phyloP scores from a whole-genome alignment of 2,329 filamentous ascomycete genomes.

The Sclerotinia sclerotiorum region DNA sequence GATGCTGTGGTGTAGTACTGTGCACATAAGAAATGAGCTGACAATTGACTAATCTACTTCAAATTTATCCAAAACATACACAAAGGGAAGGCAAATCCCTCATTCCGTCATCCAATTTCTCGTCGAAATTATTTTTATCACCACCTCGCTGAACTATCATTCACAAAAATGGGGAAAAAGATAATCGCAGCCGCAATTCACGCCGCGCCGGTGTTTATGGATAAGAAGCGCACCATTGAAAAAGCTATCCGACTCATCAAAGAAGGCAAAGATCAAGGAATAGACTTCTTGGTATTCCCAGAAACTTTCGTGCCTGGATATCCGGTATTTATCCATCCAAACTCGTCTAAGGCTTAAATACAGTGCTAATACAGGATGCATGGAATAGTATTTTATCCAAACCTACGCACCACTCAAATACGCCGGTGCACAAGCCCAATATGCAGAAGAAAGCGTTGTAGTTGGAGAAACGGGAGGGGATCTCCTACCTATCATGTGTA shows the following conservation, averaged over 20 bases:
- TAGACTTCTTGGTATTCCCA: constrained; percentile 3
- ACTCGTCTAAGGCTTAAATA: no score
- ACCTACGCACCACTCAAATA: background rate
- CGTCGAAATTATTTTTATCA: no score
- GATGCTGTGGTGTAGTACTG: background rate
- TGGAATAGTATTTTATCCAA: background rate
- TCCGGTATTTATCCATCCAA: background rate
- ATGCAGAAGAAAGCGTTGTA: constrained; percentile 1
- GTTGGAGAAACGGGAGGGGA: background rate
- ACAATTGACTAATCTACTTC: no score
- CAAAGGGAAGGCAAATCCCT: background rate
- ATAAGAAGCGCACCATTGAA: background rate
- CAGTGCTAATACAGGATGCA: background rate
- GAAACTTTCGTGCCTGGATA: constrained; percentile 18
- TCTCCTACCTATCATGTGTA: constrained; percentile 4
- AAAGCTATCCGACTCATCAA: background rate
- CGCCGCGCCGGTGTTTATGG: constrained; percentile 8
- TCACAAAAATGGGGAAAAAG: background rate
- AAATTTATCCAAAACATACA: background rate
- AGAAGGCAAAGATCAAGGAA: background rate
- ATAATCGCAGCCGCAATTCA: background rate
- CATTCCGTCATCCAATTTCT: background rate
- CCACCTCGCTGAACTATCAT: background rate
- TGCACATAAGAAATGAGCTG: background rate
- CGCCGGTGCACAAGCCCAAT: background rate